Evolutionary conservation across 495 filamentous ascomycete species (phyloP).

Genomic region (Talaromyces adpressus): DNA sequence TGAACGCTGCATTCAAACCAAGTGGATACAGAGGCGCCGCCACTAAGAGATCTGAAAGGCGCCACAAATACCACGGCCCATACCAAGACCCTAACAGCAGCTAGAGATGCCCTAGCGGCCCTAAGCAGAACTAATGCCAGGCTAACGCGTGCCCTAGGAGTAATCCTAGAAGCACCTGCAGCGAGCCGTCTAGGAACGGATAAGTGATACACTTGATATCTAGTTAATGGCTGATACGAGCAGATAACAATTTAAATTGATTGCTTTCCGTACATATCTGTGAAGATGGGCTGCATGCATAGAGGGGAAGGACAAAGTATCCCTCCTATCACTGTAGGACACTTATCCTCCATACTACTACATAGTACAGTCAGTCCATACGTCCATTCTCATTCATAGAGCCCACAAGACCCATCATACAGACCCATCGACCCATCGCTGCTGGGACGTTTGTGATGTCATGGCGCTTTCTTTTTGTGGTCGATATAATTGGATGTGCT

Average conservation of each 20-base stretch:
- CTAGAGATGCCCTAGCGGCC: neutral
- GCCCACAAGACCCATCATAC: neutral
- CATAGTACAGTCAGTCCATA: neutral
- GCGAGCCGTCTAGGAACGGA: neutral
- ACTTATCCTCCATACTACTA: neutral
- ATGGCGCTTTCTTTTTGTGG: neutral
- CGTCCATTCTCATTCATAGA: too few species aligned
- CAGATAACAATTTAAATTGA: neutral
- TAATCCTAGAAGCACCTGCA: neutral
- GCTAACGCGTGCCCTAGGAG: neutral
- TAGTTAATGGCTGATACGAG: too few species aligned
- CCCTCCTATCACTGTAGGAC: neutral
- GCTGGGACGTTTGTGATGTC: neutral
- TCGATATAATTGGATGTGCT: neutral
- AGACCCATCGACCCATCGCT: neutral
- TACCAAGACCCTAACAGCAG: neutral
- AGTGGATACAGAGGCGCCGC: neutral
- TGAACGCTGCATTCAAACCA: neutral
- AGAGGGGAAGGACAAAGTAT: neutral
- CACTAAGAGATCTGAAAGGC: neutral
- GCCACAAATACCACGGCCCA: neutral
- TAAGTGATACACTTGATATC: neutral
- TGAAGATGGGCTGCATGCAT: neutral
- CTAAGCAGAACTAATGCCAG: neutral
- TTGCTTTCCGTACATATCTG: neutral